Percentiles rank a stretch among this genome's conserved stretches.
phyloP scores from a whole-genome alignment of 352 stramenopile genomes.

The Globisporangium yorkense region DNA sequence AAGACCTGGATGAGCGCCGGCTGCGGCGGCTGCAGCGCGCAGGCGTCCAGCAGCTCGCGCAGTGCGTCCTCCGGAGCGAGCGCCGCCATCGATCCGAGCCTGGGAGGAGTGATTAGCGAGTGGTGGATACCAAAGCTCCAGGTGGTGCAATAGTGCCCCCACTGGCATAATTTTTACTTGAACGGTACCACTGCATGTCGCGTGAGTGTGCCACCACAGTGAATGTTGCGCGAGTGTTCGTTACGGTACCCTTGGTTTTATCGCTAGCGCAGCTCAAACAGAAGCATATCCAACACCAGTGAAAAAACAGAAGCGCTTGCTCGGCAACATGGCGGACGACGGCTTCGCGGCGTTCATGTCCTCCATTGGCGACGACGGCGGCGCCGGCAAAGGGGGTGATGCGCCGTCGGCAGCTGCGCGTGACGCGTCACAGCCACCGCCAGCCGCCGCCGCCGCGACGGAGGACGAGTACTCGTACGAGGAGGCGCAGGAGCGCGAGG shows the following conservation, averaged over 20 bases:
- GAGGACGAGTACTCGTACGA: conserved; percentile 74
- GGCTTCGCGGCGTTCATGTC: conserved; percentile 76
- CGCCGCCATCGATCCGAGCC: conserved; percentile 7
- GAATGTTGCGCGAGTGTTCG: background rate
- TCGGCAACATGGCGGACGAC: conserved; percentile 36
- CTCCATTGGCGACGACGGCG: conserved; percentile 30
- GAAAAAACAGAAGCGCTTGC: background rate
- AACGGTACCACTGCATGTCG: background rate
- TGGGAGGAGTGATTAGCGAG: background rate
- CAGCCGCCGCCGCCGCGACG: conserved; percentile 1
- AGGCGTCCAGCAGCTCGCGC: conserved; percentile 46
- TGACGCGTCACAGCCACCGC: background rate
- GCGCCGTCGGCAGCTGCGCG: background rate
- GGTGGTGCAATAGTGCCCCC: background rate
- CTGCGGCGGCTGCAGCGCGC: conserved; percentile 43
- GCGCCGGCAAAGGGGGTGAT: background rate
- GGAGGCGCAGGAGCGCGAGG: conserved; percentile 81
- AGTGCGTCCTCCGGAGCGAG: conserved; percentile 49
- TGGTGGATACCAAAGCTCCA: background rate
- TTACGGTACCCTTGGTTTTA: background rate
- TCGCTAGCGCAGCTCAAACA: background rate
- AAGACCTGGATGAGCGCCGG: conserved; percentile 51
- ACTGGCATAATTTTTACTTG: no score
- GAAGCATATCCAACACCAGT: background rate
- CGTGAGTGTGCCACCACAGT: background rate